Percentiles rank a stretch among this genome's conserved stretches.
Evolutionary conservation across 2,329 filamentous ascomycete genomes (phyloP).

Genomic region (Calonectria ilicicola): DNA sequence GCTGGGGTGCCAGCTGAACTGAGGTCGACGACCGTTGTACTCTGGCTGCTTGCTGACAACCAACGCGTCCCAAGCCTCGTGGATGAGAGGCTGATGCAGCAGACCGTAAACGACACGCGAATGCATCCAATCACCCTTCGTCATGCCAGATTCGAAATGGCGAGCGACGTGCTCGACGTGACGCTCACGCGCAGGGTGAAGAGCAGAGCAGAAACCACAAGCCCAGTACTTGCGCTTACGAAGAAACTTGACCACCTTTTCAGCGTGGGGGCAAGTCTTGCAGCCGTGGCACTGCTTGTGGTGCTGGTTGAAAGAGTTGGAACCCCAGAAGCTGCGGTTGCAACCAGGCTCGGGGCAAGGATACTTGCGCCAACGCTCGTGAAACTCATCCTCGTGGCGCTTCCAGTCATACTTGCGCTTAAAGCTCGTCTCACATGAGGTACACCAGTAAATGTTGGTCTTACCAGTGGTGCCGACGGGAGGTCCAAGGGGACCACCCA

Average conservation of each 20-base stretch:
- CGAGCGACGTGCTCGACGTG: constrained; percentile 76
- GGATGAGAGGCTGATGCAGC: constrained; percentile 73
- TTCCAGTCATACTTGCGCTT: constrained; percentile 79
- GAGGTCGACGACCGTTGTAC: constrained; percentile 65
- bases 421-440: constrained; percentile 72
- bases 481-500: constrained; percentile 49
- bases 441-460: constrained; percentile 67
- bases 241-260: constrained; percentile 72
- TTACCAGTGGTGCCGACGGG: constrained; percentile 45
- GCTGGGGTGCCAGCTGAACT: constrained; percentile 72
- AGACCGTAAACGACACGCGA: constrained; percentile 76
- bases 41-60: constrained; percentile 66
- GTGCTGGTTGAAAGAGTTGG: constrained; percentile 76
- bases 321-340: constrained; percentile 76
- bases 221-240: constrained; percentile 76
- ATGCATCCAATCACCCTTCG: constrained; percentile 76
- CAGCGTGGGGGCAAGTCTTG: constrained; percentile 74
- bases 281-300: constrained; percentile 75
- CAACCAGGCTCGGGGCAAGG: constrained; percentile 73
- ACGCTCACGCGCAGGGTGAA: constrained; percentile 73
- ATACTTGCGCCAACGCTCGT: constrained; percentile 76
- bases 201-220: constrained; percentile 75
- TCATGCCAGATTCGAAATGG: constrained; percentile 74
- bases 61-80: constrained; percentile 71
- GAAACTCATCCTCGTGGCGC: constrained; percentile 76